phyloP scores from a whole-genome alignment of 495 filamentous ascomycete species.

The Lindgomyces ingoldianus region DNA sequence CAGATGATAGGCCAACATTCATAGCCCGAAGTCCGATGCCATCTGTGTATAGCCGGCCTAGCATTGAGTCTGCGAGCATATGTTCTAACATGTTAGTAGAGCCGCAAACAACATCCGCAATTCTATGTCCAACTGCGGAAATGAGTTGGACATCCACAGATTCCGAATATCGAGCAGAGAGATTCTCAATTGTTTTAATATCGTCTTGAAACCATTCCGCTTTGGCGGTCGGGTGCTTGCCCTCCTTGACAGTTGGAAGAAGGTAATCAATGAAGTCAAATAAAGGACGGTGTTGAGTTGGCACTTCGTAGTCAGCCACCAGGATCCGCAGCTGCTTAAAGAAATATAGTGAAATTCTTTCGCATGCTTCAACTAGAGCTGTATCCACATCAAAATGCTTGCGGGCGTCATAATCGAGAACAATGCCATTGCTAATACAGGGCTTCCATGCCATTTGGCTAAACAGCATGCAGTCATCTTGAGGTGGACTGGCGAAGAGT shows the following conservation, averaged over 20 bases:
- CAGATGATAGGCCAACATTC: background rate
- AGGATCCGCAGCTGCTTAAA: background rate
- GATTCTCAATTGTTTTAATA: background rate
- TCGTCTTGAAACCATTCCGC: background rate
- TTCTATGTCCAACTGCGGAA: background rate
- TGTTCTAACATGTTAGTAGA: background rate
- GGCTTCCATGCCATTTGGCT: background rate
- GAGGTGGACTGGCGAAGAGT: background rate
- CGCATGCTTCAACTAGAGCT: background rate
- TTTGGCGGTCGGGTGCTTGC: background rate
- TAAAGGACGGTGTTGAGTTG: background rate
- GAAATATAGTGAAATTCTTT: background rate
- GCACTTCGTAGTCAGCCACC: background rate
- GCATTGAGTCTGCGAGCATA: background rate
- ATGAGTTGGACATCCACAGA: background rate
- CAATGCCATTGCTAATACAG: background rate
- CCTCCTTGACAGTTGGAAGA: background rate
- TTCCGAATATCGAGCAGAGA: background rate
- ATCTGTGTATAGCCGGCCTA: background rate
- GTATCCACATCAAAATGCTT: background rate
- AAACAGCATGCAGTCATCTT: background rate
- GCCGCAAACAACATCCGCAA: background rate
- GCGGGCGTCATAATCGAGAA: background rate
- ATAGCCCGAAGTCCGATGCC: background rate
- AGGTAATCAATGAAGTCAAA: background rate